Base-by-base conservation (phyloP, 2,329 filamentous ascomycete species). In the Aspergillus fumigatus region DNA sequence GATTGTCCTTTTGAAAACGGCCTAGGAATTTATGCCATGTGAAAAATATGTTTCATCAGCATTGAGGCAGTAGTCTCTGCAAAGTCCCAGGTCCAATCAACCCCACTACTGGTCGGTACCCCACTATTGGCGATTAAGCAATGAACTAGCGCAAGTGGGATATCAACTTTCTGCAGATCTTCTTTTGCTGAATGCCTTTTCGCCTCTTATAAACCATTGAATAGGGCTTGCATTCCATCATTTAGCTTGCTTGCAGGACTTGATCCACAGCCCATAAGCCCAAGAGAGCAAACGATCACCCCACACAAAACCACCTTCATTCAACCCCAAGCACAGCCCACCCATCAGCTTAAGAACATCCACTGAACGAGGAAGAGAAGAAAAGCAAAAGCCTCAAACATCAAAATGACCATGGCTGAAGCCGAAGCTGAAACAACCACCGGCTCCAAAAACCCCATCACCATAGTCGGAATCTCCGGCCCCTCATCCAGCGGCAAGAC, bases 401-500 rank as follows among this genome's bases (percentile, higher is more conserved):
- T 50, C 19, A 11, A 10, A 26, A 32, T 50, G 29, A 8, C 26
- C 26, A 8, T 3, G 7, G 26, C 27, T 8, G 27, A 29, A 29
- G 29, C 11, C 11, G 11, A 35, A 35, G 29, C n/a, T 1, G 4
- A 29, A 19, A 26, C n/a, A 17, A 19, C 10, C n/a, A 10, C n/a
- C 21, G 5, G 2, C 40, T 2, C 52, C 49, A 27, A 27, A 48
- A 38, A 52, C 58, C 61, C 59, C 32, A 73, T 78, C 50, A 70
- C 93, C 58, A 78, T 96, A 47, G 79, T 97, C 54, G 91, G 87
- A 58, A 86, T 97, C 57, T 95, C 90, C 41, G 94, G 94, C 55
- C 90, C 89, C 62, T 97, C 93, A 1, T 96, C 89, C 3, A 93
- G 89, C 66, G 94, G 94, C 58, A 99, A 99, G 79, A 97, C 94